Evolutionary conservation across 1,284 basidiomycete genomes (phyloP).

Genomic region (Pseudozyma tsukubaensis): DNA sequence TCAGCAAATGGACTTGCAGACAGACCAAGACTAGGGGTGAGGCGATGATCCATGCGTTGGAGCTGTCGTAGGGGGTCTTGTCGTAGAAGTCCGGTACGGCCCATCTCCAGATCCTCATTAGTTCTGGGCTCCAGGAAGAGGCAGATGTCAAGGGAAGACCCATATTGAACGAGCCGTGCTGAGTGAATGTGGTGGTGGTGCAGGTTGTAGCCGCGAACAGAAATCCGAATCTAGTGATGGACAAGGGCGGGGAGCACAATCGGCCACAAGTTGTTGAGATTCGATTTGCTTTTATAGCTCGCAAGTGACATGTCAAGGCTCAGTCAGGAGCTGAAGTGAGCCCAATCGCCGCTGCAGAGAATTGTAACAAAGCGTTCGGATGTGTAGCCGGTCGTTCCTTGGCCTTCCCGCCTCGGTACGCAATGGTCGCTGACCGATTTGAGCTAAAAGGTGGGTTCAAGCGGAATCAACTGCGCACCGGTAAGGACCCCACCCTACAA

Average conservation of each 20-base stretch:
- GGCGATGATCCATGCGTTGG: conserved; percentile 16
- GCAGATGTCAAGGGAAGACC: not conserved
- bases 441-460: not conserved
- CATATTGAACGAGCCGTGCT: too few species aligned
- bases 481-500: too few species aligned
- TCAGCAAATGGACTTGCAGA: conserved; percentile 36
- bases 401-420: too few species aligned
- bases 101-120: conserved; percentile 10
- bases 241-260: too few species aligned
- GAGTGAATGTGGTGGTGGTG: too few species aligned
- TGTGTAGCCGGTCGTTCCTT: too few species aligned
- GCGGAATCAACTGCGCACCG: not conserved
- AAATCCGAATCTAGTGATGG: too few species aligned
- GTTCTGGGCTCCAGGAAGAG: not conserved
- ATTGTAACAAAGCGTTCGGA: too few species aligned
- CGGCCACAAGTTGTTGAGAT: too few species aligned
- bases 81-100: conserved; percentile 29
- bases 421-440: too few species aligned
- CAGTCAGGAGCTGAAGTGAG: not conserved
- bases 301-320: not conserved
- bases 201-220: too few species aligned
- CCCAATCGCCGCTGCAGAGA: not conserved
- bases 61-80: conserved; percentile 19
- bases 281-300: not conserved
- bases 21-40: conserved; percentile 15